Evolutionary conservation across 306 rosid species (phyloP), one percentile per base, ranked within the genome.

Genomic region (Sechiopsis laciniata): DNA sequence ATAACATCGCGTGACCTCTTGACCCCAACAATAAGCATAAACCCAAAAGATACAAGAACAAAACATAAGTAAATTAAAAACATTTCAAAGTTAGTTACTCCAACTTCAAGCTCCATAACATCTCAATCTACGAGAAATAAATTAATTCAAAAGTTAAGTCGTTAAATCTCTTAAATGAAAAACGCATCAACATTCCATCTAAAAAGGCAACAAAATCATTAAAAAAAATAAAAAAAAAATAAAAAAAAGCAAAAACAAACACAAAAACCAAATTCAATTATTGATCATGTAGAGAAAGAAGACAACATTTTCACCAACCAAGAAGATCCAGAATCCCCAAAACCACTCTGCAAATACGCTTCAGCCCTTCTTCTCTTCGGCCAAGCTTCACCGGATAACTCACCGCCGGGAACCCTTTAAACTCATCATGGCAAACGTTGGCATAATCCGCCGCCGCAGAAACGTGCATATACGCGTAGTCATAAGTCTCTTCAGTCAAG

Each of bases 391-490:
- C 74, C 37, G 92, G 95, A 77, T 94, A 91, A 74, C 56, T 75
- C 81, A 87, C 82, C 24, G 22, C 73, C 0, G 86, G 83, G 13
- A 70, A 81, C 45, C 88, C 58, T 65, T 64, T 87, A 72, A 94
- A 91, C 10, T 84, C 88, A 46, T 94, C 88, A 58, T 74, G 91
- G 78, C 97, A 94, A 68, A 80, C 88, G 76, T 85, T 94, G 13
- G 99, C 95, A 74, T 94, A 94, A 79, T 90, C 97, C 9, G 83
- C 80, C 7, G 97, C 97, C 0, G 97, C 99, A 53, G 84, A 67
- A 2, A 89, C 82, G 77, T 84, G 92, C 83, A 89, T 74, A 73
- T 74, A 89, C 32, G 99, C 96, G 80, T 91, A 91, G 71, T 94
- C 99, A 62, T 83, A 89, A 42, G 73, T 79, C 74, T 94, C 96